A percentile compares a stretch with the other conserved stretches of the same genome.
These are phyloP conservation scores for Botrytis deweyae DNA, from an alignment of 2,329 filamentous ascomycete species.

Conservation along the genomic window DNA sequence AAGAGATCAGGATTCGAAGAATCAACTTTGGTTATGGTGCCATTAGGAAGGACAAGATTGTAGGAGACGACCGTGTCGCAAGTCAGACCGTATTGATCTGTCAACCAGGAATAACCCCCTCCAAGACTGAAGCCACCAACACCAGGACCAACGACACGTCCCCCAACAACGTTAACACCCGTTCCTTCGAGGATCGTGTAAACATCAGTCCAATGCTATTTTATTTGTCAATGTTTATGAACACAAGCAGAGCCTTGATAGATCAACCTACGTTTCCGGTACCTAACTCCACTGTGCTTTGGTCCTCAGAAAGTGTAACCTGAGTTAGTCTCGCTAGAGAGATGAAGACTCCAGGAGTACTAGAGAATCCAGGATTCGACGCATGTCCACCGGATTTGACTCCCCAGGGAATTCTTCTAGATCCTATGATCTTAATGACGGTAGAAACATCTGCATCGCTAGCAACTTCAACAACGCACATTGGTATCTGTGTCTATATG, in stretches of 20 bases:
- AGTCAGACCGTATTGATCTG: slow-evolving; percentile 38
- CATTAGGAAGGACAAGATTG: slow-evolving; percentile 37
- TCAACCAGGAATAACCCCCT: slow-evolving; percentile 37
- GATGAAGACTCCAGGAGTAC: slow-evolving; percentile 32
- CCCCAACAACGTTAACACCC: slow-evolving; percentile 27
- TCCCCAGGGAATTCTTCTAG: slow-evolving; percentile 37
- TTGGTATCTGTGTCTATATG: slow-evolving; percentile 26
- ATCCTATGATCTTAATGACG: slow-evolving; percentile 33
- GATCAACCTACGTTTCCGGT: slow-evolving; percentile 27
- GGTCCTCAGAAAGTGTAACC: slow-evolving; percentile 23
- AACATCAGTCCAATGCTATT: slow-evolving; percentile 27
- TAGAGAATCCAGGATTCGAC: slow-evolving; percentile 29
- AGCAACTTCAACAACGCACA: slow-evolving; percentile 36
- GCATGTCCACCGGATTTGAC: slow-evolving; percentile 44
- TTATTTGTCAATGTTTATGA: neutral
- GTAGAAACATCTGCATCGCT: slow-evolving; percentile 33
- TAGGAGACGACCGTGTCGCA: slow-evolving; percentile 38
- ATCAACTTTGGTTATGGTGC: slow-evolving; percentile 37
- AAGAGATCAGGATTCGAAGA: slow-evolving; percentile 38
- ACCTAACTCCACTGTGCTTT: slow-evolving; percentile 26
- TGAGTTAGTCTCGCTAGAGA: slow-evolving; percentile 23
- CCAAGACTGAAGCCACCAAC: slow-evolving; percentile 42
- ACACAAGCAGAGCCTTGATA: neutral
- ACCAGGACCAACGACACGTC: slow-evolving; percentile 34
- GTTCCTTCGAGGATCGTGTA: slow-evolving; percentile 25